Evolutionary conservation across 1,139 yeast species (phyloP).

Genomic region (Yamadazyma aaseri): DNA sequence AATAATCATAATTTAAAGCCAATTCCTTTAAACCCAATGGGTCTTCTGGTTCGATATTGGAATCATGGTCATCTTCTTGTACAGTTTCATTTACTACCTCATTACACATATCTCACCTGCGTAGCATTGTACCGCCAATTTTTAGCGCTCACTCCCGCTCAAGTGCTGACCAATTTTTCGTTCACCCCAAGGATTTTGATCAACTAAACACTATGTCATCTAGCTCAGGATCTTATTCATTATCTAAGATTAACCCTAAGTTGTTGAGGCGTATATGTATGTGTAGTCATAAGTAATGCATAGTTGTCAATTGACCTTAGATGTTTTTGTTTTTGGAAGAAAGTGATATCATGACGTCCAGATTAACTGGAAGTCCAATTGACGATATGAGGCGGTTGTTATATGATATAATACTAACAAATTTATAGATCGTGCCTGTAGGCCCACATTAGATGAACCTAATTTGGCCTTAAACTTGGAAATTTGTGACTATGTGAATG

Average conservation of each 20-base stretch:
- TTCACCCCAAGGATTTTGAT: constrained; percentile 1
- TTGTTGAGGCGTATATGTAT: constrained; percentile 63
- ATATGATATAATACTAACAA: constrained; percentile 15
- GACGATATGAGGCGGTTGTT: neutral
- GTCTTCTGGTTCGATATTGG: constrained; percentile 37
- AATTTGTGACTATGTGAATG: constrained; percentile 90
- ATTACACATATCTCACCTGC: no score
- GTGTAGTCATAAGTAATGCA: no score
- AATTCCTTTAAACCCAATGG: constrained; percentile 62
- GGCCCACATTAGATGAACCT: constrained; percentile 82
- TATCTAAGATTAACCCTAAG: constrained; percentile 54
- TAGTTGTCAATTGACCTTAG: no score
- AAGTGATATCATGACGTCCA: no score
- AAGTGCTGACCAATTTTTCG: constrained; percentile 2
- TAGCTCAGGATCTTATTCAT: constrained; percentile 33
- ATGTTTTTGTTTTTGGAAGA: no score
- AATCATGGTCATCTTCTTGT: no score
- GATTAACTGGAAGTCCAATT: neutral
- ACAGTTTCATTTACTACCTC: no score
- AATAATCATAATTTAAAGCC: constrained; percentile 60
- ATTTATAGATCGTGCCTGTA: constrained; percentile 73
- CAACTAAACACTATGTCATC: constrained; percentile 16
- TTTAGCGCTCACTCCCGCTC: no score
- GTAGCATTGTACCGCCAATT: no score
- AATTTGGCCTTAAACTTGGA: constrained; percentile 85